A percentile compares a stretch with the other conserved stretches of the same genome.
These are phyloP conservation scores for Flagelloscypha sp. DNA, from an alignment of 768 basidiomycete genomes.

Conservation along the genomic window DNA sequence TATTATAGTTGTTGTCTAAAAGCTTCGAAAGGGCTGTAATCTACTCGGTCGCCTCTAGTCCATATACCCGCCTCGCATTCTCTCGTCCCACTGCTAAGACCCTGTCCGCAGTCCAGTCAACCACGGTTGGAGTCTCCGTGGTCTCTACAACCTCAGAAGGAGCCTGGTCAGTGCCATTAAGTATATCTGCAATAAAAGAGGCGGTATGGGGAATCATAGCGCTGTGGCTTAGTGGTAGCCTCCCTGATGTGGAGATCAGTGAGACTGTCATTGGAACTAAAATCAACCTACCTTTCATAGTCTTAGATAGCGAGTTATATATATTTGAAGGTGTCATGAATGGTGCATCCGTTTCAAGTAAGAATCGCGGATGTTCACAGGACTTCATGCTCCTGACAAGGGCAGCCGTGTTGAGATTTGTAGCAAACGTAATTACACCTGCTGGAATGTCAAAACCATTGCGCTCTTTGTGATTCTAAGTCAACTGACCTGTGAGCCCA, in stretches of 20 bases:
- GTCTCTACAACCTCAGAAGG: no score
- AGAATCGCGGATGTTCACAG: conserved; percentile 32
- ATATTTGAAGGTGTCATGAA: conserved; percentile 80
- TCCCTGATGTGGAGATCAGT: no score
- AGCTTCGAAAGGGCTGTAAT: no score
- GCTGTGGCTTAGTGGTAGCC: conserved; percentile 63
- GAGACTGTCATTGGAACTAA: no score
- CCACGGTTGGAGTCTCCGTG: no score
- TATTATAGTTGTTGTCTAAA: no score
- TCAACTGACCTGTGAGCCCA: conserved; percentile 59
- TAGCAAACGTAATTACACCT: conserved; percentile 77
- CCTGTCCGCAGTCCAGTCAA: conserved; percentile 42
- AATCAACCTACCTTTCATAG: conserved; percentile 38
- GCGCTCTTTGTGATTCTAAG: neutral
- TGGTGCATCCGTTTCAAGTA: conserved; percentile 83
- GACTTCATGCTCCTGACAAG: conserved; percentile 52
- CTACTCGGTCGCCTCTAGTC: no score
- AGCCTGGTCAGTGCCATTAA: conserved; percentile 23
- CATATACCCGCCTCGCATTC: conserved; percentile 60
- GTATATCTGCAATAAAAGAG: conserved; percentile 52
- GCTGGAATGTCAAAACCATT: conserved; percentile 1
- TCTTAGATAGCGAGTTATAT: conserved; percentile 42
- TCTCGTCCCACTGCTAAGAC: conserved; percentile 56
- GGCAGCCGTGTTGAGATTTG: conserved; percentile 62
- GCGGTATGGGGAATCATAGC: conserved; percentile 87